A percentile compares a stretch with the other conserved stretches of the same genome.
These are phyloP conservation scores for Puya raimondii DNA, from an alignment of 176 grass and related monocot species.

Conservation along the genomic window DNA sequence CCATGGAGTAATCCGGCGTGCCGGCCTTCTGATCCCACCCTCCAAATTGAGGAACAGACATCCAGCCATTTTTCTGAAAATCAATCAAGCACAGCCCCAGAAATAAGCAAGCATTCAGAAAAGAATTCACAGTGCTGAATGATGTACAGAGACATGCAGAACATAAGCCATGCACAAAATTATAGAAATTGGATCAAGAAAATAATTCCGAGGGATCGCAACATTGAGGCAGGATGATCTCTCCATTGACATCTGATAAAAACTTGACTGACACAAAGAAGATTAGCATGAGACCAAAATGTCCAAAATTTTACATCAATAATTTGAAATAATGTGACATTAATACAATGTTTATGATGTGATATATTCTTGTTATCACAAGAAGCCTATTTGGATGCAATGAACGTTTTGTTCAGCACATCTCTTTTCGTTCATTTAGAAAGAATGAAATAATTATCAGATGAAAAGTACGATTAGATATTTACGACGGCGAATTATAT, in stretches of 20 bases:
- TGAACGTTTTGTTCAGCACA: too few relatives aligned
- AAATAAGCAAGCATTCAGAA: not conserved
- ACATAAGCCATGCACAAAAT: too few relatives aligned
- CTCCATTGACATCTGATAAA: not conserved
- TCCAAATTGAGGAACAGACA: conserved; percentile 30
- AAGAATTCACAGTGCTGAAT: not conserved
- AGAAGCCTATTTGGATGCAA: too few relatives aligned
- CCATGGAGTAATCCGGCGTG: conserved; percentile 26
- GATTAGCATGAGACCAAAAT: not conserved
- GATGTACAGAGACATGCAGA: not conserved
- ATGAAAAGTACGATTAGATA: too few relatives aligned
- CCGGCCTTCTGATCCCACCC: conserved; percentile 27
- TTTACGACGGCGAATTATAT: too few relatives aligned
- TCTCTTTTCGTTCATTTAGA: too few relatives aligned
- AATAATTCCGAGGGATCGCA: too few relatives aligned
- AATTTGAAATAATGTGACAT: too few relatives aligned
- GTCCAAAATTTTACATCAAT: not conserved
- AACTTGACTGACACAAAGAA: not conserved
- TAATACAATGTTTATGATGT: too few relatives aligned
- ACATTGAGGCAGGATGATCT: not conserved
- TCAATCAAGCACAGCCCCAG: not conserved
- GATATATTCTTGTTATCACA: too few relatives aligned
- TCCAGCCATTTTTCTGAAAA: conserved; percentile 12
- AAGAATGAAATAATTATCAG: too few relatives aligned
- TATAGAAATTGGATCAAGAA: too few relatives aligned